A percentile compares a stretch with the other conserved stretches of the same genome.
These are phyloP conservation scores for Syzygium oleosum DNA, from an alignment of 345 rosid species.

Conservation along the genomic window DNA sequence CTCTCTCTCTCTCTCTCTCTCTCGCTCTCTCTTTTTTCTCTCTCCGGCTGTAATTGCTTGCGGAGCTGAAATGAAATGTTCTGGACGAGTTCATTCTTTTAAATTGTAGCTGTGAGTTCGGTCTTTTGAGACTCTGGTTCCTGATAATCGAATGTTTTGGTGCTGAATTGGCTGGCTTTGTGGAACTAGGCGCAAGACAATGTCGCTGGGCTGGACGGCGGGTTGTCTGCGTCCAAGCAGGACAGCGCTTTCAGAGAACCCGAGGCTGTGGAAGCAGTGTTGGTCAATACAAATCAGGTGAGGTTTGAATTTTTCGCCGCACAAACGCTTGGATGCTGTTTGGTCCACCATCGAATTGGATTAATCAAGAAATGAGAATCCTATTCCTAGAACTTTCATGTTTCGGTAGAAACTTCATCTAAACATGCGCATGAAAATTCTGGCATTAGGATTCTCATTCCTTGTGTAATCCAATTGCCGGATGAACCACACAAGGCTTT, in stretches of 20 bases:
- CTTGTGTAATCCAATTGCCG: not conserved
- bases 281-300: conserved; percentile 84
- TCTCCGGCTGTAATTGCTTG: not conserved
- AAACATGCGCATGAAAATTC: not conserved
- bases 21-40: too few species aligned
- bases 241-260: conserved; percentile 41
- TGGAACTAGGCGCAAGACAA: conserved; percentile 54
- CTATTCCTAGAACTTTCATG: not conserved
- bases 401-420: not conserved
- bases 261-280: conserved; percentile 64
- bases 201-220: conserved; percentile 44
- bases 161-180: not conserved
- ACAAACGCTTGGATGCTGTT: not conserved
- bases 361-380: not conserved
- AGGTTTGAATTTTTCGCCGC: not conserved
- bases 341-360: not conserved
- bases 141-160: not conserved
- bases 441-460: not conserved
- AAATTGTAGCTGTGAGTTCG: not conserved
- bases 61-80: not conserved
- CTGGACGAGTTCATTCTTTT: not conserved
- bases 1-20: not conserved
- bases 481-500: not conserved
- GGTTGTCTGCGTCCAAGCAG: conserved; percentile 40
- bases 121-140: not conserved